A percentile compares a stretch with the other conserved stretches of the same genome.
phyloP scores from a whole-genome alignment of 2,329 filamentous ascomycete genomes.

The Chaetomiaceae sp. region DNA sequence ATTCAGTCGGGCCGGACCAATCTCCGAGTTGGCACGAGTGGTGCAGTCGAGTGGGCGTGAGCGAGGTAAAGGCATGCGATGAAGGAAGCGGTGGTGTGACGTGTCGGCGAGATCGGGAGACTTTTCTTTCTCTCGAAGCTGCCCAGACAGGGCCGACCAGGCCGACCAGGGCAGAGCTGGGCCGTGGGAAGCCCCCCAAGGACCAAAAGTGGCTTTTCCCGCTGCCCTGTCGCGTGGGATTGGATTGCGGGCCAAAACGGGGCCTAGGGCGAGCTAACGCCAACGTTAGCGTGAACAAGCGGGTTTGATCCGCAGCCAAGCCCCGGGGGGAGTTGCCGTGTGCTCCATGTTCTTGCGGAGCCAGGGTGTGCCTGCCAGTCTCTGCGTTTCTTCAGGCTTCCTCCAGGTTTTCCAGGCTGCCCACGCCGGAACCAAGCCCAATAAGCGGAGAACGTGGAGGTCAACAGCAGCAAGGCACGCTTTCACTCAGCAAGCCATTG shows the following conservation, averaged over 20 bases:
- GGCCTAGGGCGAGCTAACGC: constrained; percentile 11
- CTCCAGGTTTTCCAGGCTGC: neutral
- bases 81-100: neutral
- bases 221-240: constrained; percentile 16
- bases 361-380: constrained; percentile 5
- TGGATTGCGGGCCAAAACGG: constrained; percentile 13
- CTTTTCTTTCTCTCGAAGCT: neutral
- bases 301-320: constrained; percentile 23
- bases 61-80: too few relatives aligned
- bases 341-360: constrained; percentile 1
- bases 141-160: too few relatives aligned
- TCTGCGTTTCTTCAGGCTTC: too few relatives aligned
- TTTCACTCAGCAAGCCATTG: too few relatives aligned
- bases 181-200: too few relatives aligned
- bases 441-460: too few relatives aligned
- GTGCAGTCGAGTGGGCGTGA: too few relatives aligned
- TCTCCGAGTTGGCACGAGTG: neutral
- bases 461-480: too few relatives aligned
- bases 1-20: neutral
- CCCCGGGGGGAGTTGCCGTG: constrained; percentile 9
- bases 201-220: neutral
- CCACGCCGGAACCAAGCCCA: too few relatives aligned
- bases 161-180: too few relatives aligned
- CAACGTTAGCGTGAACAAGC: neutral
- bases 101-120: constrained; percentile 3